Evolutionary conservation across 2,329 filamentous ascomycete genomes (phyloP).

Genomic region (Monilinia laxa): DNA sequence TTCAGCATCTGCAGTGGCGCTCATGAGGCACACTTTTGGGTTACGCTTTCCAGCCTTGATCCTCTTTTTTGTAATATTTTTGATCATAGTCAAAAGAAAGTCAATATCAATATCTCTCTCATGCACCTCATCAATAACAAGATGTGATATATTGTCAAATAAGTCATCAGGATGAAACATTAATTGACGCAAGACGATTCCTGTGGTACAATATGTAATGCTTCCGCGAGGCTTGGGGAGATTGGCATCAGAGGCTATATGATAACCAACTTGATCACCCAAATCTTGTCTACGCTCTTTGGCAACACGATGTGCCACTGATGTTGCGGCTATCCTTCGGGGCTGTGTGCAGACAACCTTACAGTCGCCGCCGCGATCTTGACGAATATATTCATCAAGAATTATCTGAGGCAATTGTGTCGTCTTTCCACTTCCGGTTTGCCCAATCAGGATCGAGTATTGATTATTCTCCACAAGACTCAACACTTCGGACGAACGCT

Average conservation of each 20-base stretch:
- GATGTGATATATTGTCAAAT: constrained; percentile 82
- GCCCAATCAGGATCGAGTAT: constrained; percentile 91
- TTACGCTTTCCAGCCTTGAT: constrained; percentile 69
- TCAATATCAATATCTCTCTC: constrained; percentile 91
- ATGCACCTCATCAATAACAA: constrained; percentile 93
- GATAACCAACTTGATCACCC: constrained; percentile 84
- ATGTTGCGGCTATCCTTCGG: constrained; percentile 86
- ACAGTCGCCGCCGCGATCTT: constrained; percentile 67
- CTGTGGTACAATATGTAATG: constrained; percentile 91
- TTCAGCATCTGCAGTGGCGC: constrained; percentile 83
- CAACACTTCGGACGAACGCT: constrained; percentile 79
- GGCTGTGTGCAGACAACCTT: constrained; percentile 96
- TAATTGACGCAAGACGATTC: constrained; percentile 80
- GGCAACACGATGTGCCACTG: constrained; percentile 86
- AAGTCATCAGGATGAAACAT: constrained; percentile 78
- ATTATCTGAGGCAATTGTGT: constrained; percentile 96
- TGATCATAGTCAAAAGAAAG: constrained; percentile 85
- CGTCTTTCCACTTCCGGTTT: constrained; percentile 93
- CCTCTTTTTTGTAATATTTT: constrained; percentile 70
- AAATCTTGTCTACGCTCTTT: constrained; percentile 80
- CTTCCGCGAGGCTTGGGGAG: constrained; percentile 61
- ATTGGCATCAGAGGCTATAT: constrained; percentile 82
- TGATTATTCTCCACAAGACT: constrained; percentile 75
- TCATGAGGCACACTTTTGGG: constrained; percentile 89
- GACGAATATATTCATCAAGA: constrained; percentile 78